Evolutionary conservation across 2,329 filamentous ascomycete genomes (phyloP).

Genomic region (Colletotrichum incanum): DNA sequence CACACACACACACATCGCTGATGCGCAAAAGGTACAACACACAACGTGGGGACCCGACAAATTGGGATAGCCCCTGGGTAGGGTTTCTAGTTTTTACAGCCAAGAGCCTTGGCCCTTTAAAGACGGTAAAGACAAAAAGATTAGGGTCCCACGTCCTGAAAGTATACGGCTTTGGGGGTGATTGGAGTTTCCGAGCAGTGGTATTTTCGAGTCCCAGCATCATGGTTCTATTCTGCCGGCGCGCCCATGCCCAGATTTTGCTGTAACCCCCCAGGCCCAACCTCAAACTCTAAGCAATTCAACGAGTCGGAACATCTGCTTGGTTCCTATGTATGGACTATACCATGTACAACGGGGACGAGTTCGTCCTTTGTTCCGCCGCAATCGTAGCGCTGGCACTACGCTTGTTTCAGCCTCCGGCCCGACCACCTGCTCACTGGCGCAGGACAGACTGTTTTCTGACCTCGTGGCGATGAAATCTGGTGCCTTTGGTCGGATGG

Average conservation of each 20-base stretch:
- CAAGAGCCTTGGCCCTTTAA: slow-evolving; percentile 35
- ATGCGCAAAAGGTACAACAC: too few relatives aligned
- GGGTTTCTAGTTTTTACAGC: slow-evolving; percentile 19
- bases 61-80: slow-evolving; percentile 19
- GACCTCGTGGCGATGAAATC: not conserved
- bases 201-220: slow-evolving; percentile 24
- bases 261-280: not conserved
- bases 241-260: slow-evolving; percentile 5
- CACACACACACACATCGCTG: not conserved
- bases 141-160: not conserved
- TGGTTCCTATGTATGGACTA: not conserved
- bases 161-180: not conserved
- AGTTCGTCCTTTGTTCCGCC: slow-evolving; percentile 36
- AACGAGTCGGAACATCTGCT: not conserved
- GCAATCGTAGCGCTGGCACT: slow-evolving; percentile 24
- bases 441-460: not conserved
- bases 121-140: slow-evolving; percentile 20
- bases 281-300: slow-evolving; percentile 11
- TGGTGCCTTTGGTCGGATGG: not conserved
- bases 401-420: slow-evolving; percentile 36
- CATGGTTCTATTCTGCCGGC: slow-evolving; percentile 29
- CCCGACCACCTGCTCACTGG: not conserved
- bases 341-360: not conserved
- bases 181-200: not conserved
- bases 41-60: slow-evolving; percentile 28